Conservation (phyloP, 2,329 filamentous ascomycete species). For the Penicillium aurantiogriseum region DNA sequence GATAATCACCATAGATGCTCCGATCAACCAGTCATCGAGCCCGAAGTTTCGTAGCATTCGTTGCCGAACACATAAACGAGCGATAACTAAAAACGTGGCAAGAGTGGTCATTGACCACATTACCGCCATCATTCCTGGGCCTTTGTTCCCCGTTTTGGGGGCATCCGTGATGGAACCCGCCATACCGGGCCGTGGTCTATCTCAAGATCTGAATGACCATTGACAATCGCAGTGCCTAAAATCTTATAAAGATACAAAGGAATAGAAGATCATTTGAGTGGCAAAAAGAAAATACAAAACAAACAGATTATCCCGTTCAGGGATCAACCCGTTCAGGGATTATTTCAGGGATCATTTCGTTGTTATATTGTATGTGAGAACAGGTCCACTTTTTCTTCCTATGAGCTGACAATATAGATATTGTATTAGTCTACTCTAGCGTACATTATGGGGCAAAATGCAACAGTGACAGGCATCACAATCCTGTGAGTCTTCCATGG, state of each 20-base stretch:
- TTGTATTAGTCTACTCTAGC: not conserved
- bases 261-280: not conserved
- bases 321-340: not conserved
- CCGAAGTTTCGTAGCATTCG: constrained; percentile 33
- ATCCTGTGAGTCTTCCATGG: not conserved
- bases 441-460: not conserved
- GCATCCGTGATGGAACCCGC: not conserved
- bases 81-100: constrained; percentile 29
- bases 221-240: not conserved
- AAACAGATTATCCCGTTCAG: not conserved
- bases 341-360: not conserved
- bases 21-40: constrained; percentile 39
- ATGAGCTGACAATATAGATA: not conserved
- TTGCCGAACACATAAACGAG: constrained; percentile 33
- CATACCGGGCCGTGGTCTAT: not conserved
- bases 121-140: constrained; percentile 31
- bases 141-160: constrained; percentile 10
- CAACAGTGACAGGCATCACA: not conserved
- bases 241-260: not conserved
- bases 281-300: not conserved
- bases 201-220: not conserved
- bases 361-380: not conserved
- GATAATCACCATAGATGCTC: constrained; percentile 29
- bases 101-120: constrained; percentile 32
- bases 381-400: not conserved